Evolutionary conservation across 306 rosid species (phyloP), one percentile per base, ranked within the genome.

Genomic region (Prunus mume): DNA sequence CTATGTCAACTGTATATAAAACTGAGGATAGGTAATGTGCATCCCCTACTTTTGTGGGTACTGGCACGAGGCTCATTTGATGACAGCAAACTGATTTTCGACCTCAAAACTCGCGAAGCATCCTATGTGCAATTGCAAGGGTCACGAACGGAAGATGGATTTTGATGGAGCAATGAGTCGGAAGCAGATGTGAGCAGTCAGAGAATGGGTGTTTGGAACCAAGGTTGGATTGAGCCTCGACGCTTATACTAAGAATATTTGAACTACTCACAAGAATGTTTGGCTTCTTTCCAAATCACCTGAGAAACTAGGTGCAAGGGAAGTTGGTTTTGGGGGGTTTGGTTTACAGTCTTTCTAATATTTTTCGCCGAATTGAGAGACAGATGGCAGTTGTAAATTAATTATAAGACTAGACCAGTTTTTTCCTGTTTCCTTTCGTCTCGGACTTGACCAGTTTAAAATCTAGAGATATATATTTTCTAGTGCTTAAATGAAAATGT

Each of bases 1-100:
- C n/a, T 25, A 18, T 34, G 3, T 46, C 19, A 14, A 50, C 47
- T 82, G 77, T 84, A 81, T 56, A 71, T 78, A 78, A 47, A 69
- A 69, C 52, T 71, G 10, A 68, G 79, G 76, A 68, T 70, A 65
- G 80, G 65, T 60, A 41, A 66, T 64, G 76, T 70, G 17, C 15
- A 51, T 22, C 6, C 22, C 17, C 22, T 11, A 49, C 75, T 4
- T 50, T 19, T 69, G 60, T 81, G 68, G 43, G 71, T 77, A 45
- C 45, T 1, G 41, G 45, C 68, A 34, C 9, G 43, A 41, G 43
- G 24, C 34, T 72, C 18, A 45, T 9, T 56, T 43, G 60, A 32
- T 72, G 25, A 50, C 61, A 54, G 76, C 19, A 52, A 46, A 71
- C 75, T 47, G 58, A 27, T 72, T 75, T 46, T 41, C 2, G 28